These are phyloP conservation scores for Spiromastix sp. DNA, from an alignment of 2,329 filamentous ascomycete species.

Conservation along the genomic window DNA sequence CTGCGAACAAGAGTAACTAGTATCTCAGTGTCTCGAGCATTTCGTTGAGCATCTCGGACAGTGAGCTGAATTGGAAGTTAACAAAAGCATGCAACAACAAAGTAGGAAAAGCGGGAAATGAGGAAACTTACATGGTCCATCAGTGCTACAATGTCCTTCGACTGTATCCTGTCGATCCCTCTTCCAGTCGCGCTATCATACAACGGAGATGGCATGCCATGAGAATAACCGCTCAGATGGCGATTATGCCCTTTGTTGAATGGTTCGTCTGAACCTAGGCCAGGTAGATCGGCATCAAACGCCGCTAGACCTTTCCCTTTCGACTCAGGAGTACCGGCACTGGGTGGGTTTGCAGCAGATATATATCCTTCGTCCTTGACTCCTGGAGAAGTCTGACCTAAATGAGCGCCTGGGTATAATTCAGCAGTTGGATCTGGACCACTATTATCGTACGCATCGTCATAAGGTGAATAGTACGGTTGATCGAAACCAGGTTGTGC, in stretches of 20 bases:
- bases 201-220: conserved; percentile 79
- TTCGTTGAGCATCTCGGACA: conserved; percentile 90
- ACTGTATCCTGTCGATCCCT: conserved; percentile 85
- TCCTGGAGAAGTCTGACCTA: conserved; percentile 45
- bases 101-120: conserved; percentile 16
- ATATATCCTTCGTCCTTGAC: conserved; percentile 86
- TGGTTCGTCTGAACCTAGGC: conserved; percentile 47
- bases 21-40: conserved; percentile 92
- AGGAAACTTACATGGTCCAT: conserved; percentile 74
- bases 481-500: conserved; percentile 48
- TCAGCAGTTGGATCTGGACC: too few species aligned
- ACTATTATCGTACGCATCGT: conserved; percentile 24
- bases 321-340: conserved; percentile 37
- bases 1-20: conserved; percentile 87
- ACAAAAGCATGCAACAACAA: conserved; percentile 9
- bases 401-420: conserved; percentile 26
- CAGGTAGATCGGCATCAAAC: conserved; percentile 42
- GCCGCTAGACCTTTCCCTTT: conserved; percentile 41
- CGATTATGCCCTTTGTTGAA: conserved; percentile 52
- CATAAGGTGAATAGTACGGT: conserved; percentile 42
- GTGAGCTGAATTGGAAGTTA: conserved; percentile 52
- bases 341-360: conserved; percentile 55
- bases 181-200: conserved; percentile 83
- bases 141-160: conserved; percentile 88
- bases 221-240: conserved; percentile 78